Conservation (phyloP, 306 rosid genomes). For the Prosopis cineraria region DNA sequence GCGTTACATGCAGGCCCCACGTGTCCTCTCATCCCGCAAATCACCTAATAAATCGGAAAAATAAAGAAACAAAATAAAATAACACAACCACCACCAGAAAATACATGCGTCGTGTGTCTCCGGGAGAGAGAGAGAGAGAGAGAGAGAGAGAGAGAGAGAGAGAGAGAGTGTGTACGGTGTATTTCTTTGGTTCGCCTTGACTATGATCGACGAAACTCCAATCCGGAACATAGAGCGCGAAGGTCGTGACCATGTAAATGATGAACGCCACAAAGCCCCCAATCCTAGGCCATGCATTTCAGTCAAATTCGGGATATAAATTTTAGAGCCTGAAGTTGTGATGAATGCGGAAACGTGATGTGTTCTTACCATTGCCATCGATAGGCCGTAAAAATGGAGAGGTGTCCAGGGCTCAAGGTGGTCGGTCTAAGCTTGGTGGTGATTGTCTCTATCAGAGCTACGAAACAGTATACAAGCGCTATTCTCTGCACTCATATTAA, state of each 20-base stretch:
- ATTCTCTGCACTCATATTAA: slow-evolving; percentile 63
- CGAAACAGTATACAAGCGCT: slow-evolving; percentile 79
- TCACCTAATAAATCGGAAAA: slow-evolving; percentile 51
- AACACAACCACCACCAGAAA: neutral
- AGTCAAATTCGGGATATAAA: neutral
- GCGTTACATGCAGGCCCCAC: slow-evolving; percentile 92
- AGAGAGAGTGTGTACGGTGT: slow-evolving; percentile 47
- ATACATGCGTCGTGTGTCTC: neutral
- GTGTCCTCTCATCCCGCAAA: slow-evolving; percentile 89
- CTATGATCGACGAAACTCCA: slow-evolving; percentile 64
- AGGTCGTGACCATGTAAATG: slow-evolving; percentile 75
- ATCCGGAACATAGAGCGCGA: slow-evolving; percentile 71
- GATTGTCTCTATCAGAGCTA: slow-evolving; percentile 73
- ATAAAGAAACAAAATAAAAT: neutral
- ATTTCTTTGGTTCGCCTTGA: slow-evolving; percentile 29
- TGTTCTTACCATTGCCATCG: slow-evolving; percentile 77
- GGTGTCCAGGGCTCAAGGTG: slow-evolving; percentile 42
- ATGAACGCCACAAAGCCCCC: slow-evolving; percentile 75
- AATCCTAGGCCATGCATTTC: slow-evolving; percentile 48
- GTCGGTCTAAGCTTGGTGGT: slow-evolving; percentile 74
- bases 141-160: neutral
- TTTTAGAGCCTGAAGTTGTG: neutral
- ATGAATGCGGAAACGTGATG: neutral
- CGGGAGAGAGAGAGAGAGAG: neutral
- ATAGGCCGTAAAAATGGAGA: slow-evolving; percentile 73